phyloP scores from a whole-genome alignment of 2,329 filamentous ascomycete species.

The Plenodomus biglobosus region DNA sequence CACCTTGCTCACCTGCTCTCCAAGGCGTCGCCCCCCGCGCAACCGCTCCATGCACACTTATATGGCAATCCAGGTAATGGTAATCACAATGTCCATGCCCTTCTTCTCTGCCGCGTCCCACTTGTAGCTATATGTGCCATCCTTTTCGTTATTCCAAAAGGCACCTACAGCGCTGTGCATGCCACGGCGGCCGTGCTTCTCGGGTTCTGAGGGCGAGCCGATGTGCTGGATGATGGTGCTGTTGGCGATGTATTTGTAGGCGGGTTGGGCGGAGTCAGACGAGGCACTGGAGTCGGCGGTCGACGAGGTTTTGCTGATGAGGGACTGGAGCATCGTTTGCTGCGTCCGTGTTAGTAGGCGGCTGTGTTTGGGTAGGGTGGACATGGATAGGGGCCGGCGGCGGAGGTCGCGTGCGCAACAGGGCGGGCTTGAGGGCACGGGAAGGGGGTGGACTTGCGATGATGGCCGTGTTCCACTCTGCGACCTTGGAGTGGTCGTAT shows the following conservation, averaged over 20 bases:
- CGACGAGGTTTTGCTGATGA: conserved; percentile 73
- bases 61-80: conserved; percentile 70
- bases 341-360: conserved; percentile 49
- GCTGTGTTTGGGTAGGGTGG: conserved; percentile 30
- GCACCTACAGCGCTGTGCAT: conserved; percentile 86
- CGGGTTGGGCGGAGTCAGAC: conserved; percentile 52
- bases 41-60: conserved; percentile 8
- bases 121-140: conserved; percentile 89
- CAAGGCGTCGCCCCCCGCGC: no score
- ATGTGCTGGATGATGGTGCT: conserved; percentile 98
- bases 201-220: conserved; percentile 44
- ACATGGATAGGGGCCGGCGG: no score
- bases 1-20: background rate
- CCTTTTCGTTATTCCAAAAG: conserved; percentile 88
- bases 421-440: conserved; percentile 2
- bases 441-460: conserved; percentile 64
- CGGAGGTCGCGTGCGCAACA: conserved; percentile 6
- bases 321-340: conserved; percentile 74
- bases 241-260: conserved; percentile 94
- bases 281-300: conserved; percentile 45
- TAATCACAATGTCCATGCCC: conserved; percentile 56
- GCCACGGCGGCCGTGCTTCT: conserved; percentile 78
- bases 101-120: conserved; percentile 62
- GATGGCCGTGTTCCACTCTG: conserved; percentile 87
- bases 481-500: conserved; percentile 86